Base-by-base conservation (phyloP, 257 asterid genomes). In the Solanum habrochaites region DNA sequence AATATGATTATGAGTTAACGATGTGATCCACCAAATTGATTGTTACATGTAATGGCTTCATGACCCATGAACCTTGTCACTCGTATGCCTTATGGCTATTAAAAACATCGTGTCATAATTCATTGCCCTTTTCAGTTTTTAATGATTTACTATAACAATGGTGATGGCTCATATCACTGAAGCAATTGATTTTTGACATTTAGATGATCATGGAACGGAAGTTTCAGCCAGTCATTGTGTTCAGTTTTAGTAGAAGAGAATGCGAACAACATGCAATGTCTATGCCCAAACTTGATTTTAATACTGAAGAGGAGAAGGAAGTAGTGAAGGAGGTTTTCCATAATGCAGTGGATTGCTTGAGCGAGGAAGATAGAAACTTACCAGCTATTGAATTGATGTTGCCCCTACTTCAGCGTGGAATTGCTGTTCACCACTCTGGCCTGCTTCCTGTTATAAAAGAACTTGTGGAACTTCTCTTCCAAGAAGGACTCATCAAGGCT, bases 191-290 rank as follows among this genome's bases (percentile, higher is more conserved):
- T 92, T 85, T 66, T 87, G 83, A 49, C 82, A 82, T 78, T 88
- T 95, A 95, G 99, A 97, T 97, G 99, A 96, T 95, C 60, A 95
- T 96, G 99, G 99, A 97, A 90, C 93, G 96, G 86, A 95, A 97
- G 83, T 96, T 97, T 89, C 99, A 97, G 87, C 99, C 99, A 43
- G 99, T 97, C 88, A 97, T 97, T 90, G 94, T 97, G 37, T 97
- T 97, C 92, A 95, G 99, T 90, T 97, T 97, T 89, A 97, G 99
- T 89, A 91, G 99, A 93, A 94, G 99, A 92, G 99, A 97, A 91
- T 95, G 99, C 85, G 99, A 97, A 87, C 99, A 97, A 73, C 99
- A 97, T 93, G 99, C 99, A 87, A 94, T 95, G 99, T 95, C 99
- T 27, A 94, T 97, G 99, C 91, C 96, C 85, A 97, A 95, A 89